Conservation (phyloP, 768 basidiomycete genomes). For the Suillus lakei region DNA sequence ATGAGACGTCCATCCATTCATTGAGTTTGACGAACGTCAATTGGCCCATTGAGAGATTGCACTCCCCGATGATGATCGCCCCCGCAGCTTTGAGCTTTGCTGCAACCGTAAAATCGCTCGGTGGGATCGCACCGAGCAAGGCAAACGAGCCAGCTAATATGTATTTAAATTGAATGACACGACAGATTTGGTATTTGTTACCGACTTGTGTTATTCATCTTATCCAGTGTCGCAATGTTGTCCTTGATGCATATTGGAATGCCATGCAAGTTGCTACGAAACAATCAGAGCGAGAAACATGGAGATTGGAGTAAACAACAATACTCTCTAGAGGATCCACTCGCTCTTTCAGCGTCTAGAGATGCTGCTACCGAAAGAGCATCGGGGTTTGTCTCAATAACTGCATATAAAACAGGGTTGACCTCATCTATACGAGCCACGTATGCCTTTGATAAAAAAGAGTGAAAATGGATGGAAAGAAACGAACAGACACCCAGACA, state of each 20-base stretch:
- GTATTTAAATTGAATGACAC: not conserved
- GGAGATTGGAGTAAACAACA: too few species aligned
- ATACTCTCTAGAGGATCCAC: not conserved
- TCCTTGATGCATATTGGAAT: conserved; percentile 8
- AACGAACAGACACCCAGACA: too few species aligned
- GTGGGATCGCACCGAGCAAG: conserved; percentile 6
- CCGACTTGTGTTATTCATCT: conserved; percentile 7
- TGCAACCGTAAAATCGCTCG: conserved; percentile 5
- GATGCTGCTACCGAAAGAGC: not conserved
- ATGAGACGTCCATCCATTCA: conserved; percentile 56
- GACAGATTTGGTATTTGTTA: not conserved
- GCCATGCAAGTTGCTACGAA: not conserved
- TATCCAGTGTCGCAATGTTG: conserved; percentile 2
- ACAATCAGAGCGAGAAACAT: not conserved
- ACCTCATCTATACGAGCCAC: conserved; percentile 5
- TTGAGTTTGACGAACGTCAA: conserved; percentile 40
- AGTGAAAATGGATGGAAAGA: not conserved
- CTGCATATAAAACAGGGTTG: not conserved
- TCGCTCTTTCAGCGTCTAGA: conserved; percentile 2
- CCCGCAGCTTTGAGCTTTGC: conserved; percentile 6
- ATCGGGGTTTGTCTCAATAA: conserved; percentile 3
- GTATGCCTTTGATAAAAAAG: conserved; percentile 5
- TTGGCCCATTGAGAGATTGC: conserved; percentile 56
- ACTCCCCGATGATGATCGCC: conserved; percentile 41
- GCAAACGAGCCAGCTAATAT: conserved; percentile 1